These are phyloP conservation scores for Teratosphaeria destructans DNA, from an alignment of 2,329 filamentous ascomycete genomes.

Conservation along the genomic window DNA sequence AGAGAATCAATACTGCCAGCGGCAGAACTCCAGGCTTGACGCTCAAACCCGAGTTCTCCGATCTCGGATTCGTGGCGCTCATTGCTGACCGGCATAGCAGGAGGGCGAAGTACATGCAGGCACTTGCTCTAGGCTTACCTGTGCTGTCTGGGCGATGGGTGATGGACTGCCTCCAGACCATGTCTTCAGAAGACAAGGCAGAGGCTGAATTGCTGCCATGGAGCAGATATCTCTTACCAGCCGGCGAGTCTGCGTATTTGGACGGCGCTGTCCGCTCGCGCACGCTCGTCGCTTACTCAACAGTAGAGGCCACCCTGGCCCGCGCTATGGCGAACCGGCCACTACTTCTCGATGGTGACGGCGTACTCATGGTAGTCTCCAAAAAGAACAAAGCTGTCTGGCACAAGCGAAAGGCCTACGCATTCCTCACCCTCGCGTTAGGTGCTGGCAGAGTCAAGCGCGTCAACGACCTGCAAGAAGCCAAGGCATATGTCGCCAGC, in stretches of 20 bases:
- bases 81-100: conserved; percentile 80
- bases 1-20: conserved; percentile 7
- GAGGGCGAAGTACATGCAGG: conserved; percentile 88
- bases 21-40: conserved; percentile 11
- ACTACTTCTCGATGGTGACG: conserved; percentile 37
- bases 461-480: conserved; percentile 56
- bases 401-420: conserved; percentile 58
- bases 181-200: conserved; percentile 15
- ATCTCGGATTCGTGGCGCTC: conserved; percentile 67
- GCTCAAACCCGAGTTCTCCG: conserved; percentile 43
- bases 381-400: conserved; percentile 45
- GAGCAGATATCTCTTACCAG: conserved; percentile 72
- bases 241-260: conserved; percentile 68
- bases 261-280: conserved; percentile 69
- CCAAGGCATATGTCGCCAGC: conserved; percentile 40
- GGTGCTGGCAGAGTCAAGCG: conserved; percentile 58
- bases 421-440: conserved; percentile 70
- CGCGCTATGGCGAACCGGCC: conserved; percentile 44
- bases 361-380: conserved; percentile 58
- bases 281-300: conserved; percentile 49
- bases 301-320: conserved; percentile 46
- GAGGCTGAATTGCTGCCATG: conserved; percentile 58
- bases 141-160: conserved; percentile 80
- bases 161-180: conserved; percentile 50
- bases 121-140: conserved; percentile 77